A percentile compares a stretch with the other conserved stretches of the same genome.
These are phyloP conservation scores for Noccaea caerulescens DNA, from an alignment of 345 rosid genomes.

Conservation along the genomic window DNA sequence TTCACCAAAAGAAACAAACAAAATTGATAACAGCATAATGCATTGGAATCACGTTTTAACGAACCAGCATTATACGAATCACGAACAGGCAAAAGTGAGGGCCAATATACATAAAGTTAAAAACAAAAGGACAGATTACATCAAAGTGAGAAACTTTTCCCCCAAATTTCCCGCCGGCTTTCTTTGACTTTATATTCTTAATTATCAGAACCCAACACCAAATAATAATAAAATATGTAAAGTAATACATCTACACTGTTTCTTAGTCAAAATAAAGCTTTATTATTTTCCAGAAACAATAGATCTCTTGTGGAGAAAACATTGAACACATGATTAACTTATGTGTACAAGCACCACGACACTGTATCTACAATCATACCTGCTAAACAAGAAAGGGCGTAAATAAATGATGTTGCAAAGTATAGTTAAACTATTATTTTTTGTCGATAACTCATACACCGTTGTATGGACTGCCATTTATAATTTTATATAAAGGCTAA, in stretches of 20 bases:
- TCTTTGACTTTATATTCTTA: conserved; percentile 31
- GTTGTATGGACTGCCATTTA: no score
- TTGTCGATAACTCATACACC: no score
- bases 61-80: conserved; percentile 8
- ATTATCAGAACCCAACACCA: not conserved
- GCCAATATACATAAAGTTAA: conserved; percentile 26
- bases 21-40: not conserved
- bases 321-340: not conserved
- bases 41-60: conserved; percentile 16
- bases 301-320: not conserved
- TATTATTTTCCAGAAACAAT: not conserved
- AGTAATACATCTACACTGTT: not conserved
- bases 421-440: no score
- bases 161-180: conserved; percentile 39
- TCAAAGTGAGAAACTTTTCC: conserved; percentile 29
- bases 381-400: no score
- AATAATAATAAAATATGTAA: not conserved
- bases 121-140: conserved; percentile 31
- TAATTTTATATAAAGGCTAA: no score
- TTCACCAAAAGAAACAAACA: no score
- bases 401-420: no score
- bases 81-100: conserved; percentile 20
- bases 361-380: not conserved
- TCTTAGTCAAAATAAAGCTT: conserved; percentile 2
- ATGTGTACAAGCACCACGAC: conserved; percentile 1